Conservation (phyloP, 352 stramenopile genomes). For the Globisporangium canariense region DNA sequence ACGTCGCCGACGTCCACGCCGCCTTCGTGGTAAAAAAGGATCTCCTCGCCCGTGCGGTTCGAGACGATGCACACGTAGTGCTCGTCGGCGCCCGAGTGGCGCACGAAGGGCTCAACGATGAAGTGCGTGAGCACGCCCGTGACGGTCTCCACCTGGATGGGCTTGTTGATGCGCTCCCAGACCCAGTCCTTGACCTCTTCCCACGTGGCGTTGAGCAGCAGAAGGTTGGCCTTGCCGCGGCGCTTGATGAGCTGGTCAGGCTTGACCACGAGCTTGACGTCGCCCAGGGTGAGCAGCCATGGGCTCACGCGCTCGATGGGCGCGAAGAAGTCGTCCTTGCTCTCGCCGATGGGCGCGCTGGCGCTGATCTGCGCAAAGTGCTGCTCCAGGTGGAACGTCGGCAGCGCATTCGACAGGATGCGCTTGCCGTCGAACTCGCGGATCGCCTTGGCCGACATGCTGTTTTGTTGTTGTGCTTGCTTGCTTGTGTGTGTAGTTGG, state of each 20-base stretch:
- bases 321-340: constrained; percentile 60
- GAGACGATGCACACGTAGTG: constrained; percentile 97
- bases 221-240: constrained; percentile 93
- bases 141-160: constrained; percentile 90
- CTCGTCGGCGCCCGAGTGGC: constrained; percentile 91
- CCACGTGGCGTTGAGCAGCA: constrained; percentile 94
- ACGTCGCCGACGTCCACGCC: constrained; percentile 96
- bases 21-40: constrained; percentile 95
- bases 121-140: constrained; percentile 94
- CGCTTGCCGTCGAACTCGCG: constrained; percentile 96
- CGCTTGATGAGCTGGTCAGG: constrained; percentile 98
- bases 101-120: constrained; percentile 97
- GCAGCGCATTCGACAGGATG: constrained; percentile 84
- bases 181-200: constrained; percentile 93
- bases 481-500: constrained; percentile 7
- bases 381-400: constrained; percentile 68
- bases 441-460: constrained; percentile 95
- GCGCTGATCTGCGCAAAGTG: constrained; percentile 73
- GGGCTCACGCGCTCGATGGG: constrained; percentile 68
- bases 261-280: constrained; percentile 94
- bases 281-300: constrained; percentile 74
- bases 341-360: constrained; percentile 29
- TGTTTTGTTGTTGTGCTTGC: constrained; percentile 11
- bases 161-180: constrained; percentile 90
- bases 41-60: constrained; percentile 93